phyloP scores from a whole-genome alignment of 805 yeast genomes.

The Candida orba region DNA sequence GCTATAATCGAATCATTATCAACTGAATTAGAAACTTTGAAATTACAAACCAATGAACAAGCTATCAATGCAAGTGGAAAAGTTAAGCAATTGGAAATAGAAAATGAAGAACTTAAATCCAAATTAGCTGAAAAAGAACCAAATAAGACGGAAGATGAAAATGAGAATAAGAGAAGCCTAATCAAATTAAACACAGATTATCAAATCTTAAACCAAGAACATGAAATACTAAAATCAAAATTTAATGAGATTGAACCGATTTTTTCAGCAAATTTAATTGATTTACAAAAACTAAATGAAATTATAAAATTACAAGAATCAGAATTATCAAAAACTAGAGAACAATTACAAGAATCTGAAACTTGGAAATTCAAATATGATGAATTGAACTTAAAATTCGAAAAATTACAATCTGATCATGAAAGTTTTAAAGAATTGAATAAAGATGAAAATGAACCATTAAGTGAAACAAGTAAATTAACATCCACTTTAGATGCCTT shows the following conservation, averaged over 20 bases:
- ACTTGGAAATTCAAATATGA: constrained; percentile 37
- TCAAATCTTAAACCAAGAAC: constrained; percentile 40
- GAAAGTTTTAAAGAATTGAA: constrained; percentile 23
- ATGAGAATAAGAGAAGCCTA: constrained; percentile 34
- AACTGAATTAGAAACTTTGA: constrained; percentile 30
- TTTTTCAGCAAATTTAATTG: constrained; percentile 44
- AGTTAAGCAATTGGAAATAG: constrained; percentile 41
- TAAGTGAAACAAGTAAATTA: constrained; percentile 15
- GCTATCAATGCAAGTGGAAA: constrained; percentile 52
- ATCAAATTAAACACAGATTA: constrained; percentile 38
- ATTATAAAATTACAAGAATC: constrained; percentile 47
- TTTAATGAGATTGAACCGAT: constrained; percentile 42
- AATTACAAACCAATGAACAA: constrained; percentile 38
- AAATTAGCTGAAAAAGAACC: constrained; percentile 13
- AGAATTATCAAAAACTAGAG: constrained; percentile 34
- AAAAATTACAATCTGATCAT: constrained; percentile 37
- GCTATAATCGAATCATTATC: constrained; percentile 26
- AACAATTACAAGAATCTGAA: constrained; percentile 37
- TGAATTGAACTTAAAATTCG: constrained; percentile 41
- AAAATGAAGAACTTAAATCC: constrained; percentile 22
- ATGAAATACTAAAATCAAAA: constrained; percentile 33
- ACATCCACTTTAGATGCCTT: constrained; percentile 24
- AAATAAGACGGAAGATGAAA: constrained; percentile 13
- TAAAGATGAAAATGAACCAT: constrained; percentile 21
- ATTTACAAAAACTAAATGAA: constrained; percentile 44